These are phyloP conservation scores for Podospora appendiculata DNA, from an alignment of 495 filamentous ascomycete species.

Conservation along the genomic window DNA sequence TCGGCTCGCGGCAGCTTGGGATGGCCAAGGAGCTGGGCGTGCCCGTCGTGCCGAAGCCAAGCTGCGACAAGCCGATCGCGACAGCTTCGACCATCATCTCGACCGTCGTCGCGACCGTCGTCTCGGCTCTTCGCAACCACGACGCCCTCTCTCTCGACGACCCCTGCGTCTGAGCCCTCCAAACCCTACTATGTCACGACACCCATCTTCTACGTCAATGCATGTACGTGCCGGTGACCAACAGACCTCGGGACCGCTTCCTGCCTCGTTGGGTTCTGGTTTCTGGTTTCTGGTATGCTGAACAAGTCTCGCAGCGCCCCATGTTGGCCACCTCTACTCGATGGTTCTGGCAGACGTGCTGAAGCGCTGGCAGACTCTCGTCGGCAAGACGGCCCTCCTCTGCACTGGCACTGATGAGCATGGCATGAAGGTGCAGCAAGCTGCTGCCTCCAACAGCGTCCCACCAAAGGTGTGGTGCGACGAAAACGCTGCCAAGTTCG, in stretches of 20 bases:
- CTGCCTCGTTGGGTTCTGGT: neutral
- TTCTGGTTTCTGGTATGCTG: slow-evolving; percentile 14
- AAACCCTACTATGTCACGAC: slow-evolving; percentile 97
- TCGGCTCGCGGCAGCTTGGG: slow-evolving; percentile 3
- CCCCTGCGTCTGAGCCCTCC: neutral
- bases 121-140: neutral
- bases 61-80: neutral
- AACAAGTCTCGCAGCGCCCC: slow-evolving; percentile 55
- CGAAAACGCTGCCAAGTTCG: slow-evolving; percentile 53
- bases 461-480: slow-evolving; percentile 50
- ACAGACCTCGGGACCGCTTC: neutral
- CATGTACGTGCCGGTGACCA: slow-evolving; percentile 47
- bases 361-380: slow-evolving; percentile 84
- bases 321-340: slow-evolving; percentile 91
- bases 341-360: slow-evolving; percentile 86
- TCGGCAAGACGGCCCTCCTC: slow-evolving; percentile 60
- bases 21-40: slow-evolving; percentile 7
- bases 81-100: slow-evolving; percentile 4
- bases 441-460: slow-evolving; percentile 54
- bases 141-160: neutral
- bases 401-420: slow-evolving; percentile 97
- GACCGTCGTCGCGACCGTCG: neutral
- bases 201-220: slow-evolving; percentile 99
- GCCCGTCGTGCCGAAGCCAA: slow-evolving; percentile 4
- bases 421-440: slow-evolving; percentile 94